Conservation (phyloP, 805 yeast species). For the Saccharomycopsis sp. region DNA sequence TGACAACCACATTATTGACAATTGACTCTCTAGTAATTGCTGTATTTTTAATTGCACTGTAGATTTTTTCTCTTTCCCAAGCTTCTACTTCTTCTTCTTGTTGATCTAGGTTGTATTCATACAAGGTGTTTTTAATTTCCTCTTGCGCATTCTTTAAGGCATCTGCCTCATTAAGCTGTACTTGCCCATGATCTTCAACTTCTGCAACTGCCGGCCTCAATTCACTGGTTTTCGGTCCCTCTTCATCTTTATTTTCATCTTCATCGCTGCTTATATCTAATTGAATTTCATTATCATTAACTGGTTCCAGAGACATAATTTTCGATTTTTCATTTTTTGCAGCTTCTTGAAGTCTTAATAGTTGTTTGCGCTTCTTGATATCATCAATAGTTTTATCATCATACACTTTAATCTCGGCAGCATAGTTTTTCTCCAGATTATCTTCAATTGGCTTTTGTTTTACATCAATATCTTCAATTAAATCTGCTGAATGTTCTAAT, state of each 20-base stretch:
- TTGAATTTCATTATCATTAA: background rate
- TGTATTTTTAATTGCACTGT: slow-evolving; percentile 2
- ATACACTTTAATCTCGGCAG: slow-evolving; percentile 1
- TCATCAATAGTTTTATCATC: slow-evolving; percentile 7
- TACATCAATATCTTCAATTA: too few relatives aligned
- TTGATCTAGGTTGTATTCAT: slow-evolving; percentile 12
- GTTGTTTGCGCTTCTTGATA: slow-evolving; percentile 5
- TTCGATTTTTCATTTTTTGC: background rate
- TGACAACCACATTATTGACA: background rate
- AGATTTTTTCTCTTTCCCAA: slow-evolving; percentile 14
- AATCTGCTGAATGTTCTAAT: too few relatives aligned
- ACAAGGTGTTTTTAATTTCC: slow-evolving; percentile 11
- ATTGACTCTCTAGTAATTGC: background rate
- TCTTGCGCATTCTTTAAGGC: background rate
- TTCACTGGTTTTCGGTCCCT: background rate
- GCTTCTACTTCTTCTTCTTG: slow-evolving; percentile 6
- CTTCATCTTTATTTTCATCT: slow-evolving; percentile 6
- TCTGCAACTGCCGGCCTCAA: background rate
- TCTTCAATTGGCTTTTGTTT: too few relatives aligned
- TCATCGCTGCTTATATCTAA: background rate
- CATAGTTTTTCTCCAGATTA: too few relatives aligned
- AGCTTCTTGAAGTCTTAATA: background rate
- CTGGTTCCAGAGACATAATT: background rate
- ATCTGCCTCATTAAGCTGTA: slow-evolving; percentile 2
- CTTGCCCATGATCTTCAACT: background rate